Conservation (phyloP, 305 asterid species). For the Lippia alba region DNA sequence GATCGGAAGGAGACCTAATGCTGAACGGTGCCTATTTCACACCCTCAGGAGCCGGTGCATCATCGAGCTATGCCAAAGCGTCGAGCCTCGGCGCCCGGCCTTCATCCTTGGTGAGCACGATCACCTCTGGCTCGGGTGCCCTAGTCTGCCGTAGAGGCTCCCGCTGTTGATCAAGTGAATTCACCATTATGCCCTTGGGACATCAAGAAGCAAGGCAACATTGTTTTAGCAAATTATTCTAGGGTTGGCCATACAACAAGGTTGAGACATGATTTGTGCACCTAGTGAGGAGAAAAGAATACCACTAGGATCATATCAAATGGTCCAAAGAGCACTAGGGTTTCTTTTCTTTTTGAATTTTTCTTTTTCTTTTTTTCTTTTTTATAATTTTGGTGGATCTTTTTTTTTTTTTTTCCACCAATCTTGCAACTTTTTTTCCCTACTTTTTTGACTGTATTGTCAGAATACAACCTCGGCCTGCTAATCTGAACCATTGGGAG, state of each 20-base stretch:
- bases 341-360: neutral
- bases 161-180: conserved; percentile 43
- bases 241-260: neutral
- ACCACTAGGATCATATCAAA: conserved; percentile 26
- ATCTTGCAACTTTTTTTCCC: neutral
- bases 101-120: conserved; percentile 46
- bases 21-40: conserved; percentile 65
- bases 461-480: conserved; percentile 62
- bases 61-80: conserved; percentile 60
- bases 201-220: conserved; percentile 2
- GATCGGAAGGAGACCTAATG: conserved; percentile 65
- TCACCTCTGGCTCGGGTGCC: conserved; percentile 55
- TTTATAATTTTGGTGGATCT: conserved; percentile 32
- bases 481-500: conserved; percentile 46
- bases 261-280: conserved; percentile 33
- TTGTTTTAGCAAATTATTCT: conserved; percentile 12
- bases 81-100: conserved; percentile 66
- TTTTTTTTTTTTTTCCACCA: conserved; percentile 35
- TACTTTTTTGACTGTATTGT: conserved; percentile 44
- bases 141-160: conserved; percentile 55
- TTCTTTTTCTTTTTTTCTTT: conserved; percentile 5
- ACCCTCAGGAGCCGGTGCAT: conserved; percentile 58
- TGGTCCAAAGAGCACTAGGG: conserved; percentile 45
- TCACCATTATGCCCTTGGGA: conserved; percentile 18
- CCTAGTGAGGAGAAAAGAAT: conserved; percentile 19